Evolutionary conservation across 352 stramenopile species (phyloP), one percentile per base, ranked within the genome.

Genomic region (Phytophthora crassamura): DNA sequence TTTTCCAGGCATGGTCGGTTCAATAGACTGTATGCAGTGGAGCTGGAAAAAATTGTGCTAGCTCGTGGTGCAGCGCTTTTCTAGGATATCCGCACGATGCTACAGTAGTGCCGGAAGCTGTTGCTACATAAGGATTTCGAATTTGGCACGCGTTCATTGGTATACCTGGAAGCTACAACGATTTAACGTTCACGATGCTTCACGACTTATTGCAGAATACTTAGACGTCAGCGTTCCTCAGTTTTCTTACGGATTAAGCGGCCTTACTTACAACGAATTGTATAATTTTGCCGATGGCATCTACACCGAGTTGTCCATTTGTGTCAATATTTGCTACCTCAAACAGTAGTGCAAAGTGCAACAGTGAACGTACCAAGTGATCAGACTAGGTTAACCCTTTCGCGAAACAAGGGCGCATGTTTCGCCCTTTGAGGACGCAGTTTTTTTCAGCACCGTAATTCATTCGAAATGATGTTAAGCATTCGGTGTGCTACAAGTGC

Each of bases 241-340:
- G 1, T 64, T 56, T 64, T 33, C 28, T 4, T 57, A 64, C 14
- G 30, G 30, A 3, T 3, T 64, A 8, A 57, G 51, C 45, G 36
- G 18, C 2, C 25, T 15, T 11, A 2, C 4, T 2, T 64, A 64
- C 14, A 25, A 51, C 7, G 56, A 57, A 36, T 41, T 57, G 0
- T 64, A 51, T n/a, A 57, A 57, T 38, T 5, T 56, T 5, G 46
- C 45, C 15, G 46, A 64, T 16, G 55, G 35, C 0, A 63, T 55
- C 5, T 63, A 63, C 18, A 34, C 55, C 14, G 36, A 56, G 14
- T 64, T 45, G 35, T 57, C 34, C 43, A 34, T 25, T 14, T 57
- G 50, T 25, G 47, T 57, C 33, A 16, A 47, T 38, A 5, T 40
- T 20, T 10, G 32, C 18, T 5, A 32, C 42, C 8, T 7, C 45